Evolutionary conservation across 768 basidiomycete species (phyloP), one percentile per base, ranked within the genome.

Genomic region (Tubosaeta sp.): DNA sequence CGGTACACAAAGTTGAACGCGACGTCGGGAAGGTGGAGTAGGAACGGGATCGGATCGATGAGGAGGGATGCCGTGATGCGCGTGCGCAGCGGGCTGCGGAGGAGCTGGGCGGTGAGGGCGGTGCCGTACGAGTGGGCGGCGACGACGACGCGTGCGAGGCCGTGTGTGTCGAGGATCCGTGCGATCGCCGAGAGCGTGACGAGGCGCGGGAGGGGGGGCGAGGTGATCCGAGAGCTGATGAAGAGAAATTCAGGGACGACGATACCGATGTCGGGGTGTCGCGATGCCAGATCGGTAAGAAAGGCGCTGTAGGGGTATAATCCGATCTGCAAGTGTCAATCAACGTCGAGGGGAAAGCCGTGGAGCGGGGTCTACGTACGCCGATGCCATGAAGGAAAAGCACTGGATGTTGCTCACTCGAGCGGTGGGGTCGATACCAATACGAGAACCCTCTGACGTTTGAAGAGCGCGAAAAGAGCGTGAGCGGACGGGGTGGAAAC

Each of bases 371-470:
- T 16, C 19, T 12, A 51, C 58, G n/a, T 65, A 84, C 81, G 10
- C 84, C 85, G n/a, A 86, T 79, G 10, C 84, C 85, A 48, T 87
- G 84, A 1, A 87, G 57, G 58, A 86, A 84, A n/a, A 86, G 62
- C 10, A 87, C 65, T 0, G 84, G 82, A 9, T 69, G 66, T 53
- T 77, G 79, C 2, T 69, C 69, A 9, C 44, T 47, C 4, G 80
- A 76, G 30, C 65, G 70, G 51, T 84, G 82, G 3, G 77, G 74
- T 3, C 73, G 68, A 52, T 76, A 73, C 77, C 77, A 79, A 57
- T 76, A 80, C 1, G 72, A 68, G 10, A 79, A 41, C 1, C 70
- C 59, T 1, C 60, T 51, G 18, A 66, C 59, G 1, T 63, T 56
- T 0, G 80, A 75, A 4, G 58, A 43, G 16, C 59, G 66, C 7